A percentile compares a stretch with the other conserved stretches of the same genome.
Conservation (phyloP, 257 asterid genomes). For the Solanum lycopersicoides region DNA sequence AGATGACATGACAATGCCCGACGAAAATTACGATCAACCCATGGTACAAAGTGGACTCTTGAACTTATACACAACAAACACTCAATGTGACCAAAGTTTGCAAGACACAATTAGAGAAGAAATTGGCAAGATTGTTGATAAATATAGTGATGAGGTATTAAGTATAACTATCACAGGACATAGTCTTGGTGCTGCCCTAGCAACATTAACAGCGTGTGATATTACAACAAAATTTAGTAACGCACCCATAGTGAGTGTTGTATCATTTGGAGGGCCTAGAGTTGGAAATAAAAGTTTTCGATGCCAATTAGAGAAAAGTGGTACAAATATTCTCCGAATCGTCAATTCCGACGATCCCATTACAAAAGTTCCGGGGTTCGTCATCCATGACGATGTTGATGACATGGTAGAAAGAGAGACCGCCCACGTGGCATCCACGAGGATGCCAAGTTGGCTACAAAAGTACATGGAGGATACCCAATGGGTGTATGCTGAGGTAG, state of each 20-base stretch:
- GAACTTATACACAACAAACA: conserved; percentile 60
- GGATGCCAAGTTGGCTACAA: conserved; percentile 44
- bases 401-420: not conserved
- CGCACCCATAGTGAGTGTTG: conserved; percentile 72
- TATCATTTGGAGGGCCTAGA: conserved; percentile 93
- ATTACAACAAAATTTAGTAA: conserved; percentile 34
- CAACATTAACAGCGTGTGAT: conserved; percentile 76
- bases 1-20: conserved; percentile 24
- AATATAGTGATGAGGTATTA: conserved; percentile 47
- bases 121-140: conserved; percentile 20
- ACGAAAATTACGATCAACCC: conserved; percentile 8
- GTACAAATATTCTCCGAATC: conserved; percentile 57
- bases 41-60: conserved; percentile 79
- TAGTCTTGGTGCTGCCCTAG: conserved; percentile 90
- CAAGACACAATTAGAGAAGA: conserved; percentile 35
- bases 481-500: conserved; percentile 84
- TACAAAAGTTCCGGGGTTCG: conserved; percentile 75
- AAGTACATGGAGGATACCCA: conserved; percentile 44
- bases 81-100: conserved; percentile 20
- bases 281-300: conserved; percentile 65
- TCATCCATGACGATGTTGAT: not conserved
- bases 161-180: conserved; percentile 92
- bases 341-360: conserved; percentile 74
- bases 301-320: conserved; percentile 35
- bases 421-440: not conserved